phyloP scores from a whole-genome alignment of 352 stramenopile genomes.

The Globisporangium perplexum region DNA sequence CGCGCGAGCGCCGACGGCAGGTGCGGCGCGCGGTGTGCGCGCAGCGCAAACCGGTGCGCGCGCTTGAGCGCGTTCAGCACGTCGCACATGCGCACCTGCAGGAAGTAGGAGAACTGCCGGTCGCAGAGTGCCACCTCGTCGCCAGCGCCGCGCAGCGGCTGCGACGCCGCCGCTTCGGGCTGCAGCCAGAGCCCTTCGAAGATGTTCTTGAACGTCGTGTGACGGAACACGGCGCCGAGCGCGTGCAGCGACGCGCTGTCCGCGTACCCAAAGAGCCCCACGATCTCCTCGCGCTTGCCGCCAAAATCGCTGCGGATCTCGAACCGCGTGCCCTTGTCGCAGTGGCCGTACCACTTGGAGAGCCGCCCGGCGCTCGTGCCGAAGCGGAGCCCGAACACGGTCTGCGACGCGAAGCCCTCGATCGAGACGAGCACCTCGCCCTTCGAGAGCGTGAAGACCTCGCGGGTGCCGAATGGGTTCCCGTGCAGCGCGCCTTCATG shows the following conservation, averaged over 20 bases:
- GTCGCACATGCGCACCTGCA: constrained; percentile 73
- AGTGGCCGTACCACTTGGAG: constrained; percentile 79
- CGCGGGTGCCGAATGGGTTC: constrained; percentile 64
- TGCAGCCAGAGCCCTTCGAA: constrained; percentile 79
- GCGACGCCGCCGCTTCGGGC: background rate
- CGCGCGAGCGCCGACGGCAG: constrained; percentile 28
- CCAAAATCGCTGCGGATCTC: constrained; percentile 49
- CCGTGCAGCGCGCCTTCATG: constrained; percentile 49
- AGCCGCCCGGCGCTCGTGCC: constrained; percentile 40
- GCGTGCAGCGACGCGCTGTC: constrained; percentile 62
- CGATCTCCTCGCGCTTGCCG: constrained; percentile 56
- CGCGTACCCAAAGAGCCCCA: constrained; percentile 59
- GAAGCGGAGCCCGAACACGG: constrained; percentile 61
- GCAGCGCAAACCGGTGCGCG: constrained; percentile 48
- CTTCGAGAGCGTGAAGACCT: constrained; percentile 44
- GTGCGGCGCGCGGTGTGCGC: constrained; percentile 29
- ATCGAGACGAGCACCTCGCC: constrained; percentile 58
- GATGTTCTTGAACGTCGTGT: constrained; percentile 65
- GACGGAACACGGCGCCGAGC: constrained; percentile 52
- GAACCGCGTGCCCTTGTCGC: constrained; percentile 64
- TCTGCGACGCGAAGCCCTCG: constrained; percentile 71
- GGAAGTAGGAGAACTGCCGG: constrained; percentile 74
- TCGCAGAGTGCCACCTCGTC: constrained; percentile 32
- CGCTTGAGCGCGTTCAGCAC: constrained; percentile 56
- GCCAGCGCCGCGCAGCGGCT: background rate